A percentile compares a stretch with the other conserved stretches of the same genome.
These are phyloP conservation scores for Pichia occidentalis DNA, from an alignment of 805 yeast species.

Conservation along the genomic window DNA sequence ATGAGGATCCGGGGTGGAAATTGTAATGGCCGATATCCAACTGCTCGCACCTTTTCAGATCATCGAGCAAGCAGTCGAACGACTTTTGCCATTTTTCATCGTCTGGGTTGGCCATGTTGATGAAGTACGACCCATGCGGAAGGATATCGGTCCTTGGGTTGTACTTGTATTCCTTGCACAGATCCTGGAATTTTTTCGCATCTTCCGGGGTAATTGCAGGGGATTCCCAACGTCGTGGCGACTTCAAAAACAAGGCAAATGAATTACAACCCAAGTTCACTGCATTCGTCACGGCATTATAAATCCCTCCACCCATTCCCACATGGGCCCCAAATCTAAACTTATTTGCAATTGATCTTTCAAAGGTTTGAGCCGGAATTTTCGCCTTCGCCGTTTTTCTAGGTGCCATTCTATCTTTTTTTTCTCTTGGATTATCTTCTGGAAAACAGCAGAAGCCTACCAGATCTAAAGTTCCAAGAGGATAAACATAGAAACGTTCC, in stretches of 20 bases:
- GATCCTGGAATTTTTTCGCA: conserved; percentile 52
- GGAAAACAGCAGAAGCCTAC: too few relatives aligned
- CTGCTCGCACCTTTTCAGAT: conserved; percentile 78
- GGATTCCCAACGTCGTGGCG: conserved; percentile 87
- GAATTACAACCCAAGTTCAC: conserved; percentile 60
- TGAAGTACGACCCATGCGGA: conserved; percentile 94
- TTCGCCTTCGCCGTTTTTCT: conserved; percentile 13
- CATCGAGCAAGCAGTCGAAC: conserved; percentile 74
- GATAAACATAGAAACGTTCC: too few relatives aligned
- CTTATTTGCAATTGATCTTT: conserved; percentile 16
- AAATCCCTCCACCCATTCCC: conserved; percentile 66
- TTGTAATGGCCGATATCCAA: conserved; percentile 82
- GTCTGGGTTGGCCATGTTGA: conserved; percentile 90
- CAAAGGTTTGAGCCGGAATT: background rate
- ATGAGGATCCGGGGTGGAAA: conserved; percentile 88
- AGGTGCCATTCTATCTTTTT: conserved; percentile 19
- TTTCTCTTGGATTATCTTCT: background rate
- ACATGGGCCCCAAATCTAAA: conserved; percentile 86
- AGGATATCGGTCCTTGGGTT: conserved; percentile 72
- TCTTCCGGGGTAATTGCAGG: conserved; percentile 68
- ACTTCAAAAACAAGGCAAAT: conserved; percentile 85
- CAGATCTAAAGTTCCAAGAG: too few relatives aligned
- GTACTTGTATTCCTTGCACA: conserved; percentile 59
- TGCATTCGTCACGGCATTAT: conserved; percentile 35
- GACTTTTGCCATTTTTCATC: conserved; percentile 70